Evolutionary conservation across 305 asterid genomes (phyloP).

Genomic region (Solanum hybrid): DNA sequence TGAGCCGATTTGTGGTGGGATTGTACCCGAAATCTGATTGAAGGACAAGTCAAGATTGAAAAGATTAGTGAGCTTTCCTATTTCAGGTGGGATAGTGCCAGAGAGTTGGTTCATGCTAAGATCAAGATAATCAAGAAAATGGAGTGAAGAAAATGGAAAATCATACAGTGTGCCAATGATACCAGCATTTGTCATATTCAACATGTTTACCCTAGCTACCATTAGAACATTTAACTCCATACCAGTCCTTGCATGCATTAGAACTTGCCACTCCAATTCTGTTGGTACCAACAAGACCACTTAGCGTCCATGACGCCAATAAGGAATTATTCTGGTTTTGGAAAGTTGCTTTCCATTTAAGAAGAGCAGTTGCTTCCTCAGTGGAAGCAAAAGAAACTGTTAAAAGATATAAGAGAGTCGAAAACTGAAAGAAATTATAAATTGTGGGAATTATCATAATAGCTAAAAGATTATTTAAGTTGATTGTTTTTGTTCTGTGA

Average conservation of each 20-base stretch:
- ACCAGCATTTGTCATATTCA: conserved; percentile 13
- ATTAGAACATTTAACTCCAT: conserved; percentile 4
- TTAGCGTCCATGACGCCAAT: background rate
- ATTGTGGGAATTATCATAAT: too few relatives aligned
- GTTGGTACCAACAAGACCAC: background rate
- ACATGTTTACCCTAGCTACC: background rate
- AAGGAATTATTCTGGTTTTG: background rate
- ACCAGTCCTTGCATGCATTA: conserved; percentile 8
- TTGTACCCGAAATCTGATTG: background rate
- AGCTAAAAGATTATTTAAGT: too few relatives aligned
- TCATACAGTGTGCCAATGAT: conserved; percentile 6
- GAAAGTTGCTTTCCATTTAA: conserved; percentile 8
- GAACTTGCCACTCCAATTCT: background rate
- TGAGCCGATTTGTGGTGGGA: conserved; percentile 9
- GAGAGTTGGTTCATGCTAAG: background rate
- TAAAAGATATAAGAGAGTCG: background rate
- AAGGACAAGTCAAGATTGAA: background rate
- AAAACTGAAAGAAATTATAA: background rate
- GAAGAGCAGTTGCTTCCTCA: conserved; percentile 6
- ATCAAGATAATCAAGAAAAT: conserved; percentile 12
- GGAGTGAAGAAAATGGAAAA: conserved; percentile 18
- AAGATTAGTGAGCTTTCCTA: conserved; percentile 5
- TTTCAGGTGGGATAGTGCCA: conserved; percentile 14
- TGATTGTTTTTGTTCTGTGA: too few relatives aligned
- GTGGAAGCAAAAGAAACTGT: background rate